Evolutionary conservation across 2,329 filamentous ascomycete species (phyloP), one percentile per base, ranked within the genome.

Genomic region (Alternaria ventricosa): DNA sequence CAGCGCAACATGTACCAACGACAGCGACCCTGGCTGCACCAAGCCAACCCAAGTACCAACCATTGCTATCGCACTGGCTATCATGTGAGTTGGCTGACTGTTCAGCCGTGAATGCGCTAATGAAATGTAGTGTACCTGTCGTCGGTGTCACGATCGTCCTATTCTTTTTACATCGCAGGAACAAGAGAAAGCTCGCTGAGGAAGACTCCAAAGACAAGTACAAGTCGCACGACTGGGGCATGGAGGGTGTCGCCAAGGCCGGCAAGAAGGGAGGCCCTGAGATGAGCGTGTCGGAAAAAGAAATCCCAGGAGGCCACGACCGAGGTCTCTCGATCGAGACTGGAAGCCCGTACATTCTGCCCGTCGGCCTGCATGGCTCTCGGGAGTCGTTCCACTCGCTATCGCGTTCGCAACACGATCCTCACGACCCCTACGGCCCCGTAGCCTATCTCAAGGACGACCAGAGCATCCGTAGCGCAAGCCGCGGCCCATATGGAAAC

Each of bases 321-420:
- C 84, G 85, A 45, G 87, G 87, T 13, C 70, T 89, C 66, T 90
- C 88, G 15, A 79, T 89, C 72, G 87, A 89, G 66, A 85, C 94
- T 51, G 88, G 88, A 33, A 96, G 90, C 72, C 96, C 96, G 2
- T 99, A 98, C 78, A 87, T 99, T n/a, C 86, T 98, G n/a, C 94
- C 96, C 5, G 92, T 92, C 1, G 89, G 88, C 58, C 76, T 95
- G 20, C 89, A 96, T 45, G 86, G 88, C 74, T 97, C 95, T 1
- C 88, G 89, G 47, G 94, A 97, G 70, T 97, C 95, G 6, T 85
- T 98, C 66, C 90, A 94, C 78, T 96, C 94, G 3, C 84, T 98
- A 68, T 92, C 94, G 25, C 89, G 91, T 57, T 91, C 90, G 3
- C 86, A 95, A 49, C 86, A 89, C 60, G 87, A 89, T 69, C 87